These are phyloP conservation scores for Scedosporium dehoogii DNA, from an alignment of 2,329 filamentous ascomycete genomes.

Conservation along the genomic window DNA sequence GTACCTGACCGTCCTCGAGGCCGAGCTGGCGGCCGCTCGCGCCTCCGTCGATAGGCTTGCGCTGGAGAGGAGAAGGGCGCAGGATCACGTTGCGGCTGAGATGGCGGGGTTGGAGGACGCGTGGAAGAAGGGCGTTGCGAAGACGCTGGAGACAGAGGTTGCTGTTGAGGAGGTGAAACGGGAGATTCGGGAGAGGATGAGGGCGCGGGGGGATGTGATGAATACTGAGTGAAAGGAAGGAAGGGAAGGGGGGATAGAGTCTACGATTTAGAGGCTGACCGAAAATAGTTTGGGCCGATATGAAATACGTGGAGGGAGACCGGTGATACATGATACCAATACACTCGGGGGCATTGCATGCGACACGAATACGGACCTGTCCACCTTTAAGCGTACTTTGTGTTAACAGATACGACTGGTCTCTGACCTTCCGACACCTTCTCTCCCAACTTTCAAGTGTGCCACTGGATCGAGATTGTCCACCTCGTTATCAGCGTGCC, in stretches of 20 bases:
- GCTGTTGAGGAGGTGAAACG: slow-evolving; percentile 64
- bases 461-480: too few species aligned
- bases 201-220: slow-evolving; percentile 15
- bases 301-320: too few species aligned
- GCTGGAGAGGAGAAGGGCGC: slow-evolving; percentile 54
- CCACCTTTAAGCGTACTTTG: too few species aligned
- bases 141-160: slow-evolving; percentile 76
- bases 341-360: too few species aligned
- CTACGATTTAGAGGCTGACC: not conserved
- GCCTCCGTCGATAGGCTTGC: slow-evolving; percentile 66
- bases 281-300: too few species aligned
- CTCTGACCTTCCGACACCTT: not conserved
- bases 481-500: too few species aligned
- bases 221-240: not conserved
- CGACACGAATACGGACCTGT: too few species aligned
- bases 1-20: slow-evolving; percentile 54
- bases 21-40: slow-evolving; percentile 59
- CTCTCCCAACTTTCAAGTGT: not conserved
- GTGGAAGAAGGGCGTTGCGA: slow-evolving; percentile 71
- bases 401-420: too few species aligned
- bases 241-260: not conserved
- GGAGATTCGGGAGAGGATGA: slow-evolving; percentile 56
- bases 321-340: too few species aligned
- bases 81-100: slow-evolving; percentile 65
- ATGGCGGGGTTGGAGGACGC: slow-evolving; percentile 62